Conservation (phyloP, 164 flowering plant genomes). For the Stephania japonica region DNA sequence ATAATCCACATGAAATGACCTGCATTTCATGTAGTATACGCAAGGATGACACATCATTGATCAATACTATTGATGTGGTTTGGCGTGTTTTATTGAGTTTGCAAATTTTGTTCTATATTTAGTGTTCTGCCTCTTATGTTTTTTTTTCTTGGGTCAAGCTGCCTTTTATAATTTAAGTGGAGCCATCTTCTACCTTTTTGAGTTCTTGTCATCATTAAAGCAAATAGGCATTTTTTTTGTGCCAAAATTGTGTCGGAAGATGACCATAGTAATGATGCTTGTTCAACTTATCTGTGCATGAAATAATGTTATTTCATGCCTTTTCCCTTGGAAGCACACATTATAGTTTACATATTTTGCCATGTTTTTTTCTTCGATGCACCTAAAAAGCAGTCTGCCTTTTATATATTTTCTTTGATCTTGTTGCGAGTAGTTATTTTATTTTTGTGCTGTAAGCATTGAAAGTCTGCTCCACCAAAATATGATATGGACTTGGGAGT, state of each 20-base stretch:
- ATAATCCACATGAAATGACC: constrained; percentile 15
- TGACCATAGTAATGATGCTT: constrained; percentile 30
- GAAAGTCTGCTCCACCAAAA: background rate
- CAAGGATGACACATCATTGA: background rate
- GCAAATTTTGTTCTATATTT: background rate
- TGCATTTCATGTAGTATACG: constrained; percentile 13
- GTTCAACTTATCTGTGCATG: background rate
- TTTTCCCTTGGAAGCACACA: constrained; percentile 7
- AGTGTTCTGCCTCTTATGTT: background rate
- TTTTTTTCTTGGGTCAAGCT: no score
- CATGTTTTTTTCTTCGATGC: background rate
- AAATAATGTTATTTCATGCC: constrained; percentile 15
- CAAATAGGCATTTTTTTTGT: constrained; percentile 13
- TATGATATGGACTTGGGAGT: constrained; percentile 7
- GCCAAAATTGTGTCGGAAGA: constrained; percentile 49
- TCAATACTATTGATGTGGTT: background rate
- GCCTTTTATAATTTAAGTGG: background rate
- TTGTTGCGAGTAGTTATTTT: background rate
- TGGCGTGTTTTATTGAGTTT: background rate
- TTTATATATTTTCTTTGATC: no score
- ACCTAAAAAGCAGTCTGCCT: background rate
- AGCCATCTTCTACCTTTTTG: background rate
- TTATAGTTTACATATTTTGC: no score
- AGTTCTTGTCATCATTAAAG: background rate
- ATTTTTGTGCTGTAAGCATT: background rate